Conservation (phyloP, 345 rosid genomes). For the Dimocarpus longan region DNA sequence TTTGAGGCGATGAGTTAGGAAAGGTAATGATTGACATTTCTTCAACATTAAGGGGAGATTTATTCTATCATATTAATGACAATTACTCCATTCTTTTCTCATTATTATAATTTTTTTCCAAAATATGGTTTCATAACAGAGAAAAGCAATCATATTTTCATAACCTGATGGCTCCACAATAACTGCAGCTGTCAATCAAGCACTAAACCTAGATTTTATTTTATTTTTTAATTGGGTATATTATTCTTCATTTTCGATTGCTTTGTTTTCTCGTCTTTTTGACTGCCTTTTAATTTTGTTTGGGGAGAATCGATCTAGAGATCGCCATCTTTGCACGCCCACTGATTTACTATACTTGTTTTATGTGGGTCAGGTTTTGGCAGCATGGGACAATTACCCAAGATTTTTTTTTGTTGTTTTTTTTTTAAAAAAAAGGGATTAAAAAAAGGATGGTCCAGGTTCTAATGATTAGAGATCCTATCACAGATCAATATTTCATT, state of each 20-base stretch:
- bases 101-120: background rate
- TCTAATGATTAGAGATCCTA: constrained; percentile 12
- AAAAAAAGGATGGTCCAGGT: background rate
- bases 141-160: background rate
- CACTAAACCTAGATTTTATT: background rate
- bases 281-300: background rate
- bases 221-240: background rate
- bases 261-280: background rate
- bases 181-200: background rate
- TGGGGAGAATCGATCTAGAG: constrained; percentile 11
- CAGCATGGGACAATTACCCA: background rate
- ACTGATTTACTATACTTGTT: background rate
- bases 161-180: constrained; percentile 16
- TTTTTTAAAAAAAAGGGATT: background rate
- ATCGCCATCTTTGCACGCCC: constrained; percentile 15
- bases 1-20: background rate
- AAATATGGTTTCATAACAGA: background rate
- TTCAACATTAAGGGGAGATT: background rate
- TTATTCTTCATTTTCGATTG: background rate
- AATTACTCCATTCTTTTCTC: background rate
- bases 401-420: too few relatives aligned
- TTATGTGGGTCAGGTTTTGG: constrained; percentile 9
- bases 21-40: constrained; percentile 7
- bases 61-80: background rate
- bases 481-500: background rate